These are phyloP conservation scores for Colletotrichum sp. DNA, from an alignment of 2,329 filamentous ascomycete genomes.

Conservation along the genomic window DNA sequence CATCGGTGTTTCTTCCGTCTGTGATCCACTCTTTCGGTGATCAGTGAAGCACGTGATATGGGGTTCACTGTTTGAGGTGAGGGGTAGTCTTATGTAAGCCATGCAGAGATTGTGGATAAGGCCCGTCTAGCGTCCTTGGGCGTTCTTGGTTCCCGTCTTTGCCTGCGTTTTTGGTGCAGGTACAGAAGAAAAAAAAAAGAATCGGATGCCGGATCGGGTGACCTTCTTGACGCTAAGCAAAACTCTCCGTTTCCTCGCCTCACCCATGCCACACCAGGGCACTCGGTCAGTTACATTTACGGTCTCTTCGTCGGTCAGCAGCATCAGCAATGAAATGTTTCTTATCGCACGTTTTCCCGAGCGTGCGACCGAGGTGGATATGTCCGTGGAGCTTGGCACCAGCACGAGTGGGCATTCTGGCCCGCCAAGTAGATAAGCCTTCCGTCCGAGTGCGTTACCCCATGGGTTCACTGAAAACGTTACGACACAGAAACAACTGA, in stretches of 20 bases:
- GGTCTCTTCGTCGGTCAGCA: background rate
- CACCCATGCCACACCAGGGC: background rate
- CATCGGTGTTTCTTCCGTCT: background rate
- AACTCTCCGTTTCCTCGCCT: background rate
- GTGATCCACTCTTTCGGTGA: background rate
- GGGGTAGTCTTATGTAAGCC: background rate
- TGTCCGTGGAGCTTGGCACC: conserved; percentile 4
- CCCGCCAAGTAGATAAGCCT: conserved; percentile 21
- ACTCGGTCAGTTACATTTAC: background rate
- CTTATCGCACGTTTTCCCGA: conserved; percentile 16
- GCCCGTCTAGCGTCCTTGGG: background rate
- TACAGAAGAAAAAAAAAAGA: too few relatives aligned
- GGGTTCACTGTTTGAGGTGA: background rate
- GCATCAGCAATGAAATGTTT: background rate
- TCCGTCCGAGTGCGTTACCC: conserved; percentile 7
- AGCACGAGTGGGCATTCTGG: background rate
- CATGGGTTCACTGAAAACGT: conserved; percentile 21
- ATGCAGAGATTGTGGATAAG: background rate
- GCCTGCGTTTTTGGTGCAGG: background rate
- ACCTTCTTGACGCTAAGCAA: background rate
- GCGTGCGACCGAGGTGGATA: conserved; percentile 12
- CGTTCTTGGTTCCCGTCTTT: background rate
- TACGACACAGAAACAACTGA: conserved; percentile 21
- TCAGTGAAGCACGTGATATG: background rate
- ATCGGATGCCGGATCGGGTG: background rate